Evolutionary conservation across 306 rosid species (phyloP), one percentile per base, ranked within the genome.

Genomic region (Lathyrus tuberosus): DNA sequence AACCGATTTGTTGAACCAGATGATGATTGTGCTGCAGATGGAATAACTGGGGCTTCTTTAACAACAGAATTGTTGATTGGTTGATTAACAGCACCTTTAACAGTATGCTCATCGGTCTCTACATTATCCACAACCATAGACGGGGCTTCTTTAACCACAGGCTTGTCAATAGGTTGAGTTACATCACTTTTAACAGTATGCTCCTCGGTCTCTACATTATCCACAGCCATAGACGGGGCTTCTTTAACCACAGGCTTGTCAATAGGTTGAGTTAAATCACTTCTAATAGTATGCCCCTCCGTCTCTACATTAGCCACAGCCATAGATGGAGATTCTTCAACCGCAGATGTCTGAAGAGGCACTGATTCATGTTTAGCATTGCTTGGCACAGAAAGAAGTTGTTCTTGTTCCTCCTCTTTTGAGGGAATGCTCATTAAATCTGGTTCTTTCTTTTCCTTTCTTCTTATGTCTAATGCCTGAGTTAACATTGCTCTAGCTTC

Each of bases 401-500:
- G 85, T 38, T 86, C 91, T n/a, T 84, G 85, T 47, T 86, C 91
- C 58, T 75, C 78, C 66, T 79, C 96, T 51, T 80, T 82, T 4
- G 73, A 65, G 40, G 43, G 67, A 58, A 52, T 24, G 68, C 71
- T 2, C 62, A 28, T 72, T 59, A 74, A 62, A 31, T 86, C 84
- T 3, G 71, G 48, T 52, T 73, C 96, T 58, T 67, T 78, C 74
- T 82, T 84, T 51, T 58, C 84, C 71, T 73, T 76, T 24, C 75
- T 57, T 81, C 74, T 72, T 71, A 35, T 72, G 61, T 82, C 87
- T 60, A 88, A 80, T 43, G 76, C 84, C 16, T 86, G 86, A 56
- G 91, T 67, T 82, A 90, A 56, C 86, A 82, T 80, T 30, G 81
- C 82, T 84, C 94, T 82, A 53, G 91, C 96, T 72, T 93, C 97